Evolutionary conservation across 257 asterid species (phyloP).

Genomic region (Solanum phureja): DNA sequence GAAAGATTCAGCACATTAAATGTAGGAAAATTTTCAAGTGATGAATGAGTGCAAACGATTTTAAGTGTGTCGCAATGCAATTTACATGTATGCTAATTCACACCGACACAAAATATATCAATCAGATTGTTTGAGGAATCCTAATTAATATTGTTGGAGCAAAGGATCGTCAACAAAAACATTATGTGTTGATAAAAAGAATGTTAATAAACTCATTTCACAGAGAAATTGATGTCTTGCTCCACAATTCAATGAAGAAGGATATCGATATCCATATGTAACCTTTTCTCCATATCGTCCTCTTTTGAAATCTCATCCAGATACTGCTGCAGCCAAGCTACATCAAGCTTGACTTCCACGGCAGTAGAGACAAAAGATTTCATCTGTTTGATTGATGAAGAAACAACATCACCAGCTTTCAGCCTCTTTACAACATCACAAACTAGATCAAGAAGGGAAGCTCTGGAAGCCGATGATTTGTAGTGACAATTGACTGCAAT

Average conservation of each 20-base stretch:
- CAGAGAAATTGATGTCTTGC: background rate
- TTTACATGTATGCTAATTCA: background rate
- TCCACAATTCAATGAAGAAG: background rate
- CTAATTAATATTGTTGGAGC: background rate
- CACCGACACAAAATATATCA: background rate
- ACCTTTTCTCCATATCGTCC: background rate
- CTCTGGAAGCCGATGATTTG: slow-evolving; percentile 16
- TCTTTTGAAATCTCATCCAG: slow-evolving; percentile 5
- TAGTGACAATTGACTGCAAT: slow-evolving; percentile 19
- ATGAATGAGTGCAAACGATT: background rate
- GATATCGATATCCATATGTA: background rate
- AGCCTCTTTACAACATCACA: slow-evolving; percentile 16
- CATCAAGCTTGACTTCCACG: slow-evolving; percentile 8
- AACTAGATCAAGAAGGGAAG: slow-evolving; percentile 28
- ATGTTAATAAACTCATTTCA: background rate
- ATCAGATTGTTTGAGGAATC: background rate
- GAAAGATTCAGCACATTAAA: background rate
- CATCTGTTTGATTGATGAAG: slow-evolving; percentile 16
- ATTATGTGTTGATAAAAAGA: background rate
- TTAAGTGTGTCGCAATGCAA: background rate
- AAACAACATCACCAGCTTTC: background rate
- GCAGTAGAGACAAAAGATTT: slow-evolving; percentile 16
- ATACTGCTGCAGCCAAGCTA: slow-evolving; percentile 26
- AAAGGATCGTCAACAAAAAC: background rate
- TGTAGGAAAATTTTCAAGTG: background rate